These are phyloP conservation scores for Trypanosoma lewisi DNA, from an alignment of 208 protist genomes.

Conservation along the genomic window DNA sequence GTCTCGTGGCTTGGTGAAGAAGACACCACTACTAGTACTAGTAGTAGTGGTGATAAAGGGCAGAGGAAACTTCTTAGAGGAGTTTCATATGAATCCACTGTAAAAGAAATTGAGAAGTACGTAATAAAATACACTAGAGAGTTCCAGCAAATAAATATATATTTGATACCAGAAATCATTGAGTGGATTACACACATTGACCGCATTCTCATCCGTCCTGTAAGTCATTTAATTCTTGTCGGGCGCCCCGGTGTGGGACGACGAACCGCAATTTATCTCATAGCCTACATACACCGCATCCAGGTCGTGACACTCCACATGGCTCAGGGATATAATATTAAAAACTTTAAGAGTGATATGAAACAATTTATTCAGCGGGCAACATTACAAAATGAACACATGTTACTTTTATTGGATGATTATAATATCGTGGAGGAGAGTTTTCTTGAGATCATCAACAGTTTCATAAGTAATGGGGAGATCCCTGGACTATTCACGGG, in stretches of 20 bases:
- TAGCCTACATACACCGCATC: slow-evolving; percentile 85
- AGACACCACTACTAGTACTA: too few relatives aligned
- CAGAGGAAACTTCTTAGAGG: slow-evolving; percentile 52
- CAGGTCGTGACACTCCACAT: slow-evolving; percentile 89
- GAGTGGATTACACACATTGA: slow-evolving; percentile 89
- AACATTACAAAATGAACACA: slow-evolving; percentile 79
- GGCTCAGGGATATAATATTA: slow-evolving; percentile 86
- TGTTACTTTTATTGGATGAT: slow-evolving; percentile 96
- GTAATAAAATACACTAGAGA: slow-evolving; percentile 95
- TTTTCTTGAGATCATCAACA: slow-evolving; percentile 97
- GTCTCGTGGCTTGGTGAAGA: slow-evolving; percentile 81
- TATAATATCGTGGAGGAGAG: slow-evolving; percentile 95
- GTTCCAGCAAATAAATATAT: slow-evolving; percentile 89
- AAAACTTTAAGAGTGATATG: slow-evolving; percentile 88
- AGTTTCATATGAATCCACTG: slow-evolving; percentile 65
- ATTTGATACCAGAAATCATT: slow-evolving; percentile 92
- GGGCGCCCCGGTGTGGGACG: slow-evolving; percentile 90
- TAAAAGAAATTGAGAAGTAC: slow-evolving; percentile 73
- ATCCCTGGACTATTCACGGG: slow-evolving; percentile 95
- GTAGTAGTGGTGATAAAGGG: too few relatives aligned
- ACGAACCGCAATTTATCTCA: slow-evolving; percentile 79
- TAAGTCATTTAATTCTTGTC: slow-evolving; percentile 92
- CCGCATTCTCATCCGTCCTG: slow-evolving; percentile 79
- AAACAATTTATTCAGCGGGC: slow-evolving; percentile 77
- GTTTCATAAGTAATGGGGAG: slow-evolving; percentile 89